Evolutionary conservation across 495 filamentous ascomycete species (phyloP), one percentile per base, ranked within the genome.

Genomic region (Aspergillus haitiensis): DNA sequence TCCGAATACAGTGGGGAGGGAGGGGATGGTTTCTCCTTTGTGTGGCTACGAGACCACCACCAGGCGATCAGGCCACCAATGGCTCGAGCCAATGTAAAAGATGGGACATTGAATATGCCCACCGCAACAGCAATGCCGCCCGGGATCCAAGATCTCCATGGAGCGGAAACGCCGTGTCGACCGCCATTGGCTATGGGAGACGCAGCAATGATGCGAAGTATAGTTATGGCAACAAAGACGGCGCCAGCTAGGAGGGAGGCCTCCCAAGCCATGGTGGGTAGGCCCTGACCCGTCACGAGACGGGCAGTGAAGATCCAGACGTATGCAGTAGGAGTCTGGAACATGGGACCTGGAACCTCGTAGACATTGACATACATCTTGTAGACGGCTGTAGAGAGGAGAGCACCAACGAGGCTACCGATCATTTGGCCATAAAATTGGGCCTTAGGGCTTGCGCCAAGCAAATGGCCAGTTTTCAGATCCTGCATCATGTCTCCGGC

Each of bases 401-500:
- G 80, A 10, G 95, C 93, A 6, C 94, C 94, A n/a, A 91, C 86
- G 0, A 90, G 82, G 42, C 86, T 89, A 10, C 94, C 94, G 49
- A 99, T 91, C 16, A 98, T 86, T 68, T 98, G 95, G 2, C 94
- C 94, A 75, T 88, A 96, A 73, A 99, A 98, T 66, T 99, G 94
- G 1, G 95, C 95, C 55, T 88, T 93, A 12, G 95, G 94, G 10
- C 91, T 84, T 8, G 94, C 94, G 12, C 92, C 92, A 4, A 99
- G 81, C 0, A 99, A 77, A 72, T 99, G 92, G 5, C 94, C 94
- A 0, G 94, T 97, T 72, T 99, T 99, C 35, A 99, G 83, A 69
- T 99, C 94, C 66, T 99, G 94, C 89, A 99, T 92, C 68, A 99
- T 86, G 70, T 99, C 94, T 11, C 94, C 94, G 4, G 94, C 95